Evolutionary conservation across 2,329 filamentous ascomycete genomes (phyloP).

Genomic region (Pseudomassariella vexata): DNA sequence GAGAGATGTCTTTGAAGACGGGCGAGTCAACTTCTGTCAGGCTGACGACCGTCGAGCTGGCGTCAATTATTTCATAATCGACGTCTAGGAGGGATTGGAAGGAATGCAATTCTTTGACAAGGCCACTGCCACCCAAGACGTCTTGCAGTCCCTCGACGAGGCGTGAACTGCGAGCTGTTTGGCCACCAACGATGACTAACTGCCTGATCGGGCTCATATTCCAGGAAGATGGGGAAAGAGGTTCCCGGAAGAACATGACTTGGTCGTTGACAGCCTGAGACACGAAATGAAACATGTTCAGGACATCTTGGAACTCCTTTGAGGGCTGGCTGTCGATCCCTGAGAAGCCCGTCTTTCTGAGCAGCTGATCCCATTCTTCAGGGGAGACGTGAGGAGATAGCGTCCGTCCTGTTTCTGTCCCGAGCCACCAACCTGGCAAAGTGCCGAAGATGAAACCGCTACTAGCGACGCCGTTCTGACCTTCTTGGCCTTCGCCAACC

Average conservation of each 20-base stretch:
- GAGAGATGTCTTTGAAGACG: slow-evolving; percentile 8
- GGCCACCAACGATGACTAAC: slow-evolving; percentile 7
- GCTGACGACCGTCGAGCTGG: slow-evolving; percentile 1
- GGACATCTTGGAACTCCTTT: slow-evolving; percentile 3
- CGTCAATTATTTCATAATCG: not conserved
- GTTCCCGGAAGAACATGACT: slow-evolving; percentile 9
- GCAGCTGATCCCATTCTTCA: slow-evolving; percentile 17
- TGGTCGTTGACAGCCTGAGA: slow-evolving; percentile 12
- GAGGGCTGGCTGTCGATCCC: slow-evolving; percentile 15
- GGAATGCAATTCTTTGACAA: not conserved
- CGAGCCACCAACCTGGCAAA: slow-evolving; percentile 32
- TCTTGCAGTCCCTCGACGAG: not conserved
- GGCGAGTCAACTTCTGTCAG: slow-evolving; percentile 7
- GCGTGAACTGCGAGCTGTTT: not conserved
- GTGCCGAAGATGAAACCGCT: slow-evolving; percentile 23
- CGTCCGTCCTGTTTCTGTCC: slow-evolving; percentile 18
- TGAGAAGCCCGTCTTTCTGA: slow-evolving; percentile 16
- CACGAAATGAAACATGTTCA: slow-evolving; percentile 9
- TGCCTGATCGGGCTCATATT: not conserved
- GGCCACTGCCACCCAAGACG: not conserved
- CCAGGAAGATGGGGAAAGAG: slow-evolving; percentile 2
- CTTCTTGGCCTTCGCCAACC: slow-evolving; percentile 7
- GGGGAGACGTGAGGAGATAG: slow-evolving; percentile 10
- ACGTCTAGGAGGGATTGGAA: not conserved
- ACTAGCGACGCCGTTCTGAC: not conserved